Conservation (phyloP, 768 basidiomycete genomes). For the Guyanaporus albipodus region DNA sequence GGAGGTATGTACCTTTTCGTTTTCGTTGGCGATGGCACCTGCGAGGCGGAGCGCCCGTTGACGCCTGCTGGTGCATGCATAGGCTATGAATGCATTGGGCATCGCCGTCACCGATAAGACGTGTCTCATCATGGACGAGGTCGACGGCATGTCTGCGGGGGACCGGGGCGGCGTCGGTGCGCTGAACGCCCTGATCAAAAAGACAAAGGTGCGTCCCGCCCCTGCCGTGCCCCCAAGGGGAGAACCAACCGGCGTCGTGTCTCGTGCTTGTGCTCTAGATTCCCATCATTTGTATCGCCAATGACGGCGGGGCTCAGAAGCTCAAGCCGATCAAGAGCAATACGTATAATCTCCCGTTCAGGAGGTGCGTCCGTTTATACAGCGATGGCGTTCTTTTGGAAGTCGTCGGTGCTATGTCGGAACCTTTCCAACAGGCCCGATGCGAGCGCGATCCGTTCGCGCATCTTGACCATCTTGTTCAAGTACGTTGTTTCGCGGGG, state of each 20-base stretch:
- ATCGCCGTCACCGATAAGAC: constrained; percentile 73
- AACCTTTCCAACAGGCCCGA: constrained; percentile 75
- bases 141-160: constrained; percentile 98
- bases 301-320: constrained; percentile 84
- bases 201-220: constrained; percentile 62
- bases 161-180: constrained; percentile 97
- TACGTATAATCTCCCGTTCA: constrained; percentile 74
- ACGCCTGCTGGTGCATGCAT: too few relatives aligned
- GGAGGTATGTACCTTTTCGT: too few relatives aligned
- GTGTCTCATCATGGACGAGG: constrained; percentile 98
- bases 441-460: constrained; percentile 70
- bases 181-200: constrained; percentile 86
- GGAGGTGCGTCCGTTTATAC: constrained; percentile 51
- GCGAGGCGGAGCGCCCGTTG: too few relatives aligned
- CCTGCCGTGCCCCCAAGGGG: too few relatives aligned
- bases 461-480: constrained; percentile 83
- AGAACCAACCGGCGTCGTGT: not conserved
- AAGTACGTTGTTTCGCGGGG: constrained; percentile 53
- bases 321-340: constrained; percentile 78
- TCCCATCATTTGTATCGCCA: constrained; percentile 97
- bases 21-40: constrained; percentile 23
- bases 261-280: constrained; percentile 57
- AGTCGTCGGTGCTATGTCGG: not conserved
- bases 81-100: constrained; percentile 65
- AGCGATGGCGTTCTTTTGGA: not conserved